Evolutionary conservation across 768 basidiomycete species (phyloP), one percentile per base, ranked within the genome.

Genomic region (Lentinula lateritia): DNA sequence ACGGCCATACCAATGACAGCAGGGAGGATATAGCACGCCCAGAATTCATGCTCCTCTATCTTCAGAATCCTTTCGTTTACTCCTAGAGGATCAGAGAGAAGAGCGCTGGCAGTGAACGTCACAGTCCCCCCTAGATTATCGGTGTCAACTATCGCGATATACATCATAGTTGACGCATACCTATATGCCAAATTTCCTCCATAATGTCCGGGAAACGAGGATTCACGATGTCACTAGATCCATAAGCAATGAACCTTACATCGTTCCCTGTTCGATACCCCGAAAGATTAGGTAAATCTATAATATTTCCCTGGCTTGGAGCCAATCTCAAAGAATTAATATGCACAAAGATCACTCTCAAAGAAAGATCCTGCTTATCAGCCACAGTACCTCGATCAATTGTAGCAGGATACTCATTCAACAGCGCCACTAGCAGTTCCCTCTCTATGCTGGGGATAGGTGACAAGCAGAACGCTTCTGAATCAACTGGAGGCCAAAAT

Each of bases 11-110:
- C 89, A 34, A 93, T 71, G 16, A 83, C 83, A 58, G 81, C 77
- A 7, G 91, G 89, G 6, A 86, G 68, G 23, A 93, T 74, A 68
- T 87, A 92, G 58, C 83, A 83, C 10, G 74, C 74, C 89, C 90
- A 93, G 16, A 87, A 67, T 23, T 85, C 86, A 66, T 92, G 89
- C 43, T 80, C 75, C 59, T 75, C 71, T 13, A 89, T 71, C 65
- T 82, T 75, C 20, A 69, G 72, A 45, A 92, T 83, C 9, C 79
- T 72, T 15, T 81, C 69, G 45, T 76, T 71, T 10, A 83, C 71
- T 13, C 77, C 82, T 39, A 77, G 56, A 5, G 84, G 82, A 67
- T 87, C 78, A 39, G 82, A 78, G 12, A 79, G 63, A 52, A 92
- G 76, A 18, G 83, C 87, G 58, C 74, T 74, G 1, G 90, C 80